phyloP scores from a whole-genome alignment of 148 eudicot species.

The Camellia lanceoleosa region DNA sequence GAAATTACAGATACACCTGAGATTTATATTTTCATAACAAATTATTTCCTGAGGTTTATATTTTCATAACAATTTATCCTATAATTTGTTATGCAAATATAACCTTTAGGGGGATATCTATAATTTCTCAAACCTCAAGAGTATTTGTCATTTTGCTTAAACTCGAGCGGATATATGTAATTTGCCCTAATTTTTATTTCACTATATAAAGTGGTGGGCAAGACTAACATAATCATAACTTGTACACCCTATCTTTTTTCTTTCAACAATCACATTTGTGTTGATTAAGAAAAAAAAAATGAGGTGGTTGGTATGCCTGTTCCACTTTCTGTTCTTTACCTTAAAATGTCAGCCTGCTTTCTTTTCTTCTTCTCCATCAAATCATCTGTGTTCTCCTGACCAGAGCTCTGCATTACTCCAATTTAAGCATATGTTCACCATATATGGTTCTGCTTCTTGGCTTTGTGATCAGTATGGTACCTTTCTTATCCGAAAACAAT shows the following conservation, averaged over 20 bases:
- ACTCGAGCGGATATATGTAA: too few relatives aligned
- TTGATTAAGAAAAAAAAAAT: not conserved
- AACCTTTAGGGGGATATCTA: too few relatives aligned
- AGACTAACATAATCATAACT: not conserved
- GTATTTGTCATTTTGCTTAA: too few relatives aligned
- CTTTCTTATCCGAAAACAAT: too few relatives aligned
- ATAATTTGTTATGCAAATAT: too few relatives aligned
- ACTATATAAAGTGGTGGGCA: not conserved
- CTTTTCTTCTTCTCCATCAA: not conserved
- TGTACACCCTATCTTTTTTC: not conserved
- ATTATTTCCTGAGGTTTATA: too few relatives aligned
- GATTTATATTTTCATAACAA: too few relatives aligned
- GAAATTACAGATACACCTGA: too few relatives aligned
- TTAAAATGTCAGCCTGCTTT: not conserved
- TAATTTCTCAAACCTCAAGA: too few relatives aligned
- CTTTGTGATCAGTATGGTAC: not conserved
- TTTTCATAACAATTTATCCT: too few relatives aligned
- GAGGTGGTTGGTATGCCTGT: not conserved
- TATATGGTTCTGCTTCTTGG: not conserved
- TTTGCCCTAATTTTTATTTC: too few relatives aligned
- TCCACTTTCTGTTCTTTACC: not conserved
- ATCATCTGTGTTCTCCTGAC: not conserved
- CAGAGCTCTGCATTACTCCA: constrained; percentile 4
- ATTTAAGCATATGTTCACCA: not conserved
- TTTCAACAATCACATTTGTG: not conserved